phyloP scores from a whole-genome alignment of 371 early-diverging fungal genomes.

The Mucor lusitanicus region DNA sequence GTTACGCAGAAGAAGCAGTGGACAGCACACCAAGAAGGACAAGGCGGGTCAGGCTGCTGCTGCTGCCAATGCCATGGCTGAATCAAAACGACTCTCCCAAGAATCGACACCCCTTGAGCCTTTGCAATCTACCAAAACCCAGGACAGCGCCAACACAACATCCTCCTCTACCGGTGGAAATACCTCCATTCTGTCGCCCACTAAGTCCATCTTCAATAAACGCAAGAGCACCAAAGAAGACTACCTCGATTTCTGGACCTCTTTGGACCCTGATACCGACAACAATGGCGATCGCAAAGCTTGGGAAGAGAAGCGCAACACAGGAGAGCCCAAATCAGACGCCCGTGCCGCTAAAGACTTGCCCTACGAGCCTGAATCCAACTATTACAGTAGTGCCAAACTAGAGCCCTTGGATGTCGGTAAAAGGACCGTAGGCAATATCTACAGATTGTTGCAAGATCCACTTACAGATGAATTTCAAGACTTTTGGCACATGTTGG shows the following conservation, averaged over 20 bases:
- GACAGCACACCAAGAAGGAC: neutral
- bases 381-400: constrained; percentile 14
- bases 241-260: constrained; percentile 27
- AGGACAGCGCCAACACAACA: neutral
- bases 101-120: neutral
- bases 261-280: constrained; percentile 26
- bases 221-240: constrained; percentile 24
- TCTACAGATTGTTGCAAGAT: constrained; percentile 37
- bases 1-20: neutral
- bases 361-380: neutral
- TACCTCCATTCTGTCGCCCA: neutral
- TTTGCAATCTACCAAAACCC: neutral
- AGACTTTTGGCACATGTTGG: constrained; percentile 52
- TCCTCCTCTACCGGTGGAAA: neutral
- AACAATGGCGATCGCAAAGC: constrained; percentile 18
- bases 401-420: neutral
- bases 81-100: neutral
- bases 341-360: neutral
- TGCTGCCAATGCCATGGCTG: neutral
- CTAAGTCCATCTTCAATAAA: constrained; percentile 17
- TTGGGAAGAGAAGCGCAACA: neutral
- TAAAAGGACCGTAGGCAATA: constrained; percentile 9
- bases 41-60: neutral
- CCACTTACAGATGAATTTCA: constrained; percentile 58
- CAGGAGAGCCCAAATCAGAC: neutral